A percentile compares a stretch with the other conserved stretches of the same genome.
Evolutionary conservation across 305 asterid genomes (phyloP).

Genomic region (Stenogyne calaminthoides): DNA sequence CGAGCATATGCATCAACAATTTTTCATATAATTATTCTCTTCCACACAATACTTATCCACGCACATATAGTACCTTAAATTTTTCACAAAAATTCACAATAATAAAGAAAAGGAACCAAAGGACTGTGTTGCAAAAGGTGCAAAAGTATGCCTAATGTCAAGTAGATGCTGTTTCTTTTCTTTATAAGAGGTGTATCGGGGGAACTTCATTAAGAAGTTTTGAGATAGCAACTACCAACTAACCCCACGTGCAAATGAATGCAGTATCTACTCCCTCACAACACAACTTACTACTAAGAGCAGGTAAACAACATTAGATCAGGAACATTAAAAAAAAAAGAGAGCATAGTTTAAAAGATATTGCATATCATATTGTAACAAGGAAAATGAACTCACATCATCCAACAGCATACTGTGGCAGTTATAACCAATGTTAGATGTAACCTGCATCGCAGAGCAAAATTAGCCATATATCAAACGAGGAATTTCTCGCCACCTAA

Average conservation of each 20-base stretch:
- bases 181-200: neutral
- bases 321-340: neutral
- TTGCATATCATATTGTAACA: slow-evolving; percentile 19
- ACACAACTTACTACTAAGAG: neutral
- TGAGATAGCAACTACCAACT: slow-evolving; percentile 7
- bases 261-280: slow-evolving; percentile 3
- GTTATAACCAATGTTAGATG: slow-evolving; percentile 90
- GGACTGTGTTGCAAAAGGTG: slow-evolving; percentile 3
- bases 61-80: neutral
- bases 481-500: slow-evolving; percentile 13
- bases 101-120: neutral
- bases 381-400: slow-evolving; percentile 75
- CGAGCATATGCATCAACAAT: neutral
- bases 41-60: neutral
- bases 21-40: neutral
- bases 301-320: neutral
- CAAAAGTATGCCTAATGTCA: neutral
- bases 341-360: neutral
- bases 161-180: neutral
- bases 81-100: slow-evolving; percentile 13
- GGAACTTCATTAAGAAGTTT: neutral
- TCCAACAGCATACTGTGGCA: slow-evolving; percentile 98
- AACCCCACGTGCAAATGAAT: slow-evolving; percentile 5
- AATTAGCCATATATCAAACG: slow-evolving; percentile 18
- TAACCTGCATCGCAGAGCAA: slow-evolving; percentile 56